These are phyloP conservation scores for Oryza coarctata DNA, from an alignment of 176 grass and related monocot species.

Conservation along the genomic window DNA sequence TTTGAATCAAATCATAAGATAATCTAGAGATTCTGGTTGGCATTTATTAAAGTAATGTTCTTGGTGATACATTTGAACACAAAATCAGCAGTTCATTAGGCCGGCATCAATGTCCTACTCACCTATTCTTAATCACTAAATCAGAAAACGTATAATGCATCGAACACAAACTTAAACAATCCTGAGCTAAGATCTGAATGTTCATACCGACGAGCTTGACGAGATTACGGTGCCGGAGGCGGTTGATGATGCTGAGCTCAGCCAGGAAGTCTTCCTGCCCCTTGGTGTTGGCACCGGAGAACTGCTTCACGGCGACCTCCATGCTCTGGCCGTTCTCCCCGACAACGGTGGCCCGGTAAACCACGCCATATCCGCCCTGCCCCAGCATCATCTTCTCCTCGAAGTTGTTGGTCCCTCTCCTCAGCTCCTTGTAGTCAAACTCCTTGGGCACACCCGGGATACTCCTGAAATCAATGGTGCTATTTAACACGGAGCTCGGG, in stretches of 20 bases:
- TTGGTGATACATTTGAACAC: not conserved
- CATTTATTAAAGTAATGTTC: not conserved
- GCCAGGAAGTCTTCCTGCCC: slow-evolving; percentile 88
- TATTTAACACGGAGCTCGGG: slow-evolving; percentile 43
- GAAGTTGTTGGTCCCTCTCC: slow-evolving; percentile 76
- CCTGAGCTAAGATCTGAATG: not conserved
- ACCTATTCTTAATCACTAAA: not conserved
- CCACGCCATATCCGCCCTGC: slow-evolving; percentile 81
- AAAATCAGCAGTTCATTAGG: not conserved
- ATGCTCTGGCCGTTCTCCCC: slow-evolving; percentile 54
- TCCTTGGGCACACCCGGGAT: slow-evolving; percentile 78
- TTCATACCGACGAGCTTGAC: slow-evolving; percentile 72
- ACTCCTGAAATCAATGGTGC: slow-evolving; percentile 46
- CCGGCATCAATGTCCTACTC: not conserved
- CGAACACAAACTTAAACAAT: not conserved
- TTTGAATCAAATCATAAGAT: not conserved
- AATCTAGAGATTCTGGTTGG: not conserved
- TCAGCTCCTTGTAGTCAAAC: slow-evolving; percentile 73
- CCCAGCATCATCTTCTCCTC: slow-evolving; percentile 90
- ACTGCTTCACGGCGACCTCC: slow-evolving; percentile 87
- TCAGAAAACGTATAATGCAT: not conserved
- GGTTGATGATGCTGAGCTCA: slow-evolving; percentile 95
- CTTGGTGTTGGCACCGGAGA: slow-evolving; percentile 74
- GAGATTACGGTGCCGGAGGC: slow-evolving; percentile 83
- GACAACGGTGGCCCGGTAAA: slow-evolving; percentile 64